Percentiles rank a stretch among this genome's conserved stretches.
These are phyloP conservation scores for Beauveria sp. DNA, from an alignment of 2,329 filamentous ascomycete genomes.

Conservation along the genomic window DNA sequence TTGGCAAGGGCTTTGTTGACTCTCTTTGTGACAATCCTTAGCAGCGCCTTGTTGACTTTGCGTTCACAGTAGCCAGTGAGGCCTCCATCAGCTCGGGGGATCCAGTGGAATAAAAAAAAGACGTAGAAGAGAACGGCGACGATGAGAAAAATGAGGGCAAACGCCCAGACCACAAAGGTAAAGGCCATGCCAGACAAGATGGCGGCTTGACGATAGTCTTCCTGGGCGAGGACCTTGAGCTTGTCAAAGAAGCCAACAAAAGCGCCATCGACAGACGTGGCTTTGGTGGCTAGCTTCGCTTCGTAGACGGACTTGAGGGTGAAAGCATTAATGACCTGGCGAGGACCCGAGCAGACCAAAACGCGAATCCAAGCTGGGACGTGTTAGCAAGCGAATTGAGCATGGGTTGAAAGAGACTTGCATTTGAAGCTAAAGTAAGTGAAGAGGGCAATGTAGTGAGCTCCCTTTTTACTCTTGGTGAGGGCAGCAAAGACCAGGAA, in stretches of 20 bases:
- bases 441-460: constrained; percentile 84
- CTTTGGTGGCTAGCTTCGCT: constrained; percentile 56
- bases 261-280: constrained; percentile 48
- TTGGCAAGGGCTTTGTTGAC: constrained; percentile 83
- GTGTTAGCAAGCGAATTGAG: constrained; percentile 12
- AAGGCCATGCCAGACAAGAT: constrained; percentile 89
- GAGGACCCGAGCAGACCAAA: constrained; percentile 83
- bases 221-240: constrained; percentile 61
- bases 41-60: constrained; percentile 81
- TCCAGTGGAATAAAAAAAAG: constrained; percentile 87
- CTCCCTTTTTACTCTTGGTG: constrained; percentile 85
- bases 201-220: constrained; percentile 70
- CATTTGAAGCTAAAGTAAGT: constrained; percentile 73
- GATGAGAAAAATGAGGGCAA: constrained; percentile 70
- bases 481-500: constrained; percentile 90
- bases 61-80: constrained; percentile 81
- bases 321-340: constrained; percentile 83
- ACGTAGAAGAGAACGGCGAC: constrained; percentile 72
- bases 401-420: constrained; percentile 27
- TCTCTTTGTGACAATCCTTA: constrained; percentile 76
- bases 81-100: constrained; percentile 72
- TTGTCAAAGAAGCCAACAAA: constrained; percentile 78
- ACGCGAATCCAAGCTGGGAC: constrained; percentile 73
- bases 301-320: constrained; percentile 81
- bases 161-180: constrained; percentile 81